These are phyloP conservation scores for Capsella bursapastoris DNA, from an alignment of 345 rosid genomes.

Conservation along the genomic window DNA sequence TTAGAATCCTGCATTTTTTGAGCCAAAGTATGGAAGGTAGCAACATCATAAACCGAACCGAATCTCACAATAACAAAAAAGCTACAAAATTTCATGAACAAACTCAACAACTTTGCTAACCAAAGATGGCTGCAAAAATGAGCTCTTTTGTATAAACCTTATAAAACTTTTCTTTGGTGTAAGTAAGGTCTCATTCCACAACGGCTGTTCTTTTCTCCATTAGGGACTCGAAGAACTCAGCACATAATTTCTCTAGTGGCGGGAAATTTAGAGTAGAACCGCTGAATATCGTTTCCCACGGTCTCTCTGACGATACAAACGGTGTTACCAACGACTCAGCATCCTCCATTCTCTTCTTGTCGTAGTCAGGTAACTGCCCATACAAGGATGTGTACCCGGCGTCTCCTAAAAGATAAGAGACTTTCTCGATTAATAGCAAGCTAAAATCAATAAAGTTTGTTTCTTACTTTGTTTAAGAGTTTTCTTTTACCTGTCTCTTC, in stretches of 20 bases:
- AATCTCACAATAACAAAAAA: slow-evolving; percentile 14
- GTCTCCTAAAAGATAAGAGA: slow-evolving; percentile 44
- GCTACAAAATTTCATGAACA: slow-evolving; percentile 38
- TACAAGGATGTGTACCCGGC: slow-evolving; percentile 76
- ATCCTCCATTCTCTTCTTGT: slow-evolving; percentile 48
- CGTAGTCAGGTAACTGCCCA: slow-evolving; percentile 66
- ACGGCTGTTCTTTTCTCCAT: slow-evolving; percentile 69
- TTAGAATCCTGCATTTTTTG: neutral
- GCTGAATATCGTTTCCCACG: slow-evolving; percentile 84
- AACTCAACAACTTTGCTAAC: slow-evolving; percentile 28
- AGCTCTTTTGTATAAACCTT: slow-evolving; percentile 22
- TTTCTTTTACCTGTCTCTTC: slow-evolving; percentile 58
- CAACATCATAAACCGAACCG: slow-evolving; percentile 19
- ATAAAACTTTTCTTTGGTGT: slow-evolving; percentile 15
- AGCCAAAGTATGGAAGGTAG: slow-evolving; percentile 1
- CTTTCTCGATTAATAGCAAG: slow-evolving; percentile 2
- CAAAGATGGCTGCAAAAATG: slow-evolving; percentile 17
- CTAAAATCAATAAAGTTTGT: neutral
- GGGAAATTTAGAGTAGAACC: slow-evolving; percentile 87
- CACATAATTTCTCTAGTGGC: slow-evolving; percentile 76
- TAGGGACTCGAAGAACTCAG: slow-evolving; percentile 69
- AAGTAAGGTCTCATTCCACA: slow-evolving; percentile 49
- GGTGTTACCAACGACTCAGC: slow-evolving; percentile 41
- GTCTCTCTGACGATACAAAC: slow-evolving; percentile 64
- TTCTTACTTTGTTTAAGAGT: slow-evolving; percentile 6